Percentiles rank a stretch among this genome's conserved stretches.
These are phyloP conservation scores for Neonectria sp. DNA, from an alignment of 2,329 filamentous ascomycete species.

Conservation along the genomic window DNA sequence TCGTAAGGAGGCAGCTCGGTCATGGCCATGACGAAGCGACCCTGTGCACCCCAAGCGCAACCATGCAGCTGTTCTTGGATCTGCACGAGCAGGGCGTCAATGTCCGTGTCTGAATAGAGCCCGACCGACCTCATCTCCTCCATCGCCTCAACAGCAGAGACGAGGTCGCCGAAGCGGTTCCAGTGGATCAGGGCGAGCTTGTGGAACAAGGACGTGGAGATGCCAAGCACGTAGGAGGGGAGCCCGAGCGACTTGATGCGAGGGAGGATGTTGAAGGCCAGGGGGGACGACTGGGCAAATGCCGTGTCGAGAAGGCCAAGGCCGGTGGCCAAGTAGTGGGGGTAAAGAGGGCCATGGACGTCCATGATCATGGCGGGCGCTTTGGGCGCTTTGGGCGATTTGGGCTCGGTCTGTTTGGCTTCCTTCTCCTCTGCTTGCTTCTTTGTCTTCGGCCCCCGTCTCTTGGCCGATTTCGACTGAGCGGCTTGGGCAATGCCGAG, in stretches of 20 bases:
- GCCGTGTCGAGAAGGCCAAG: conserved; percentile 69
- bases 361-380: conserved; percentile 62
- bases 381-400: neutral
- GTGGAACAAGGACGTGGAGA: conserved; percentile 79
- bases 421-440: conserved; percentile 26
- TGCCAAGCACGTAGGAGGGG: conserved; percentile 80
- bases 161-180: conserved; percentile 71
- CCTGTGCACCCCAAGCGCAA: conserved; percentile 55
- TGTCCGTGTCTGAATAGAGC: conserved; percentile 66
- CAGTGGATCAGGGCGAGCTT: conserved; percentile 75
- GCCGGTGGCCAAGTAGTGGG: conserved; percentile 71
- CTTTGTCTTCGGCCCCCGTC: conserved; percentile 32
- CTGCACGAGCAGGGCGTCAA: conserved; percentile 44
- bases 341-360: conserved; percentile 75
- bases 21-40: conserved; percentile 57
- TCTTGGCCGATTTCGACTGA: neutral
- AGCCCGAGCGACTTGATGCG: conserved; percentile 78
- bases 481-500: conserved; percentile 65
- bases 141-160: conserved; percentile 68
- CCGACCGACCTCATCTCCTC: conserved; percentile 77
- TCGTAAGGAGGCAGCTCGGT: conserved; percentile 56
- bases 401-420: conserved; percentile 22
- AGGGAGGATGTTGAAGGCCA: conserved; percentile 75
- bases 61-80: conserved; percentile 54
- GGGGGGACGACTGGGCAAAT: conserved; percentile 71